Conservation (phyloP, 306 rosid species). For the Cercis canadensis region DNA sequence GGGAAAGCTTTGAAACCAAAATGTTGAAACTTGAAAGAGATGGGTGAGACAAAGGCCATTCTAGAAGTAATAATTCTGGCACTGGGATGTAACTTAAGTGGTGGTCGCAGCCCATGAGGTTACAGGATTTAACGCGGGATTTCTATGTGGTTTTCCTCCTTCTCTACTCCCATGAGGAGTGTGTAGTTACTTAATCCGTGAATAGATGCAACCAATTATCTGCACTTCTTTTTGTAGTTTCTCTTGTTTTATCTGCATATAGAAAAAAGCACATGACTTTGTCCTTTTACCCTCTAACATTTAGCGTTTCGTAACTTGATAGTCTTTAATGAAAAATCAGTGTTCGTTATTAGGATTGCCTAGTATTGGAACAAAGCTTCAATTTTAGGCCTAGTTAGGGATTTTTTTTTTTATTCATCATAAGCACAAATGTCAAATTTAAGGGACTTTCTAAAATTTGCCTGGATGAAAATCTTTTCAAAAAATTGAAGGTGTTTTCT, state of each 20-base stretch:
- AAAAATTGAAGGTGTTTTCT: too few relatives aligned
- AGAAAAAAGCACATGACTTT: conserved; percentile 30
- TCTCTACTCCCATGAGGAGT: not conserved
- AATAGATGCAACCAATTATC: conserved; percentile 21
- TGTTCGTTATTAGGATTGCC: too few relatives aligned
- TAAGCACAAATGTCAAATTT: too few relatives aligned
- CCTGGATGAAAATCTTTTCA: too few relatives aligned
- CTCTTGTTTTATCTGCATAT: conserved; percentile 32
- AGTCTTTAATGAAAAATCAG: conserved; percentile 4
- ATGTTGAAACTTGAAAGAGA: conserved; percentile 51
- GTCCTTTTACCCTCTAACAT: conserved; percentile 33
- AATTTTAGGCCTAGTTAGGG: too few relatives aligned
- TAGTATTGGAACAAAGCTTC: conserved; percentile 5
- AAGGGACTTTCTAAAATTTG: too few relatives aligned
- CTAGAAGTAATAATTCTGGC: conserved; percentile 13
- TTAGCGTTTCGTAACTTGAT: conserved; percentile 10
- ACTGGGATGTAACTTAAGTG: too few relatives aligned
- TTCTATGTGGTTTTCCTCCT: too few relatives aligned
- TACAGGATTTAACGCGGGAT: too few relatives aligned
- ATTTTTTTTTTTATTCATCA: too few relatives aligned
- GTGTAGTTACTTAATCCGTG: not conserved
- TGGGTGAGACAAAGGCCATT: conserved; percentile 39
- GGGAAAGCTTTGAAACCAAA: conserved; percentile 35
- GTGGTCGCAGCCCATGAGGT: too few relatives aligned
- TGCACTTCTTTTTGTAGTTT: conserved; percentile 33